Evolutionary conservation across 2,329 filamentous ascomycete genomes (phyloP), one percentile per base, ranked within the genome.

Genomic region (Zasmidium citrigriseum): DNA sequence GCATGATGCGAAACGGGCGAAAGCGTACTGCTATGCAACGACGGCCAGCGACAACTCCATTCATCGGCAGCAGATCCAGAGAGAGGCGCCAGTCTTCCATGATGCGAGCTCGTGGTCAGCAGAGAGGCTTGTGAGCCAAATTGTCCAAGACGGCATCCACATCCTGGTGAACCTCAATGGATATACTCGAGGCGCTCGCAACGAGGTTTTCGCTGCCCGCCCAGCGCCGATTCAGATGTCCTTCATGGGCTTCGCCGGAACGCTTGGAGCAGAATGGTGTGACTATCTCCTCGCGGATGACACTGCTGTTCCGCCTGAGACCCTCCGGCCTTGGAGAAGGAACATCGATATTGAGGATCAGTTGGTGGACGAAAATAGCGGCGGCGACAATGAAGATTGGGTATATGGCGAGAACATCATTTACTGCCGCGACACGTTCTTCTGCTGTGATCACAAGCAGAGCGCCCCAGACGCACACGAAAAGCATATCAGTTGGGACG

Each of bases 201-300:
- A 99, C 67, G 95, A 99, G 72, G 89, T 99, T 3, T 99, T 99
- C 73, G 95, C 95, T 21, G 95, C 95, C 21, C 86, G 96, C 23
- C 91, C 95, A 16, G 92, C 93, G 1, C 95, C 95, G 0, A 91
- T 99, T 46, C 95, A 99, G 66, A 99, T 99, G 95, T 96, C 95
- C 0, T 99, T 99, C 70, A 99, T 99, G 95, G 95, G 95, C 0
- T 99, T 99, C 72, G 95, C 95, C 0, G 95, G 95, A 10, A 97
- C 93, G 0, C 79, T 99, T 1, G 95, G 95, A 4, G 95, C 95
- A 2, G 95, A 99, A 72, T 99, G 95, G 95, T 99, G 95, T 67
- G 95, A 99, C 73, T 99, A 99, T 70, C 87, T 99, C 16, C 83
- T 98, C 23, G 93, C 95, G 2, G 95, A 99, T 70, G 82, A 89